A percentile compares a stretch with the other conserved stretches of the same genome.
Evolutionary conservation across 352 stramenopile species (phyloP).

Genomic region (Globisporangium emineosum): DNA sequence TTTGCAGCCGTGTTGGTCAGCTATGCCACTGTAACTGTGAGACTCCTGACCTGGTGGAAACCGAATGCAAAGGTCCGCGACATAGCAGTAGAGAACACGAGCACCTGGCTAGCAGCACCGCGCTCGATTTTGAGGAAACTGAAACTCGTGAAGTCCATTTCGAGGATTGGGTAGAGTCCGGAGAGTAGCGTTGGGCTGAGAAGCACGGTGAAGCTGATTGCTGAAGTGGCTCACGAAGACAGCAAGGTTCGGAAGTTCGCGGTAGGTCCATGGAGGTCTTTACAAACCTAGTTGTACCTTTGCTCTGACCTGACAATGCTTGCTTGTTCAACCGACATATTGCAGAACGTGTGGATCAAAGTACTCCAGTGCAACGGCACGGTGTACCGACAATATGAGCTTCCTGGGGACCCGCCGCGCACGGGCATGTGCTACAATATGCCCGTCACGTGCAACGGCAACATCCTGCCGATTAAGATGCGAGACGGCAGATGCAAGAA

Average conservation of each 20-base stretch:
- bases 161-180: not conserved
- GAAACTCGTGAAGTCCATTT: not conserved
- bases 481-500: not conserved
- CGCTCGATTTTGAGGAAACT: not conserved
- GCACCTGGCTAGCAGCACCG: not conserved
- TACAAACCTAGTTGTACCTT: too few relatives aligned
- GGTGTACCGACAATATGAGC: not conserved
- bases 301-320: not conserved
- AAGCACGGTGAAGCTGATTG: not conserved
- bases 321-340: not conserved
- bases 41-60: not conserved
- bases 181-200: not conserved
- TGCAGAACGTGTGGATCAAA: constrained; percentile 10
- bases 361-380: constrained; percentile 13
- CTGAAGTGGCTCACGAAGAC: not conserved
- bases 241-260: not conserved
- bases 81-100: not conserved
- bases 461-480: constrained; percentile 8
- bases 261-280: not conserved
- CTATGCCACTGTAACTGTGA: constrained; percentile 21
- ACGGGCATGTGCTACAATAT: constrained; percentile 25
- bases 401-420: not conserved
- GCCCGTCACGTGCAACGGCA: constrained; percentile 7
- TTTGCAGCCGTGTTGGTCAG: constrained; percentile 21
- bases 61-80: not conserved